Base-by-base conservation (phyloP, 2,329 filamentous ascomycete genomes). In the Scleromitrula shiraiana region DNA sequence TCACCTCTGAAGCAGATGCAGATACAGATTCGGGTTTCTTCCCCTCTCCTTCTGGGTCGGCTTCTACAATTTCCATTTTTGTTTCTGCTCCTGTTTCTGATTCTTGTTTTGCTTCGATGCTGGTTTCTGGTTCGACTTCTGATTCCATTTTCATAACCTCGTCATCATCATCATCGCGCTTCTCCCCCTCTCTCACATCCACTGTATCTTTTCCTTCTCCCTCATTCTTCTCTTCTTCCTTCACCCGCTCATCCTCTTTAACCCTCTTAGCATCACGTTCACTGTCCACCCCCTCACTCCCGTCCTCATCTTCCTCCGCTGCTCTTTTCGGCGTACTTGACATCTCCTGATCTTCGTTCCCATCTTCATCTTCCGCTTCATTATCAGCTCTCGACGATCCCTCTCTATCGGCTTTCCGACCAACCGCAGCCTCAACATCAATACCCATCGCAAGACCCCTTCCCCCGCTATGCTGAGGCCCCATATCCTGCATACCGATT, bases 401-500 rank as follows among this genome's bases (percentile, higher is more conserved):
- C 69, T 3, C 14, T 72, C 70, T 0, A 74, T 39, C 35, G 2
- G 36, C 26, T 27, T 30, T 77, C 20, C 78, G 67, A 1, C 79
- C 79, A 4, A 82, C 76, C 4, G 79, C 78, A 17, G 77, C 77
- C 59, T 79, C 77, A 19, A 82, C 65, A 57, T 82, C 75, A 51
- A 82, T 78, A 10, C 70, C 74, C 40, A 56, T 50, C 37, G 70
- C 65, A 12, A 20, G 26, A 1, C 22, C 20, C 47, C 70, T 64
- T 19, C 68, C 61, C 49, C 65, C 64, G 42, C 62, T 67, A 23
- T 65, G 62, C 66, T 87, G 90, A 8, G 86, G 82, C 0, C 93
- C 93, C 55, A 88, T 85, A 63, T 98, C 93, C 57, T 87, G 82
- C 50, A 89, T 80, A 4, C 90, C 91, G 42, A 97, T 85, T 57